Conservation (phyloP, 2,329 filamentous ascomycete genomes). For the Fusarium staphyleae region DNA sequence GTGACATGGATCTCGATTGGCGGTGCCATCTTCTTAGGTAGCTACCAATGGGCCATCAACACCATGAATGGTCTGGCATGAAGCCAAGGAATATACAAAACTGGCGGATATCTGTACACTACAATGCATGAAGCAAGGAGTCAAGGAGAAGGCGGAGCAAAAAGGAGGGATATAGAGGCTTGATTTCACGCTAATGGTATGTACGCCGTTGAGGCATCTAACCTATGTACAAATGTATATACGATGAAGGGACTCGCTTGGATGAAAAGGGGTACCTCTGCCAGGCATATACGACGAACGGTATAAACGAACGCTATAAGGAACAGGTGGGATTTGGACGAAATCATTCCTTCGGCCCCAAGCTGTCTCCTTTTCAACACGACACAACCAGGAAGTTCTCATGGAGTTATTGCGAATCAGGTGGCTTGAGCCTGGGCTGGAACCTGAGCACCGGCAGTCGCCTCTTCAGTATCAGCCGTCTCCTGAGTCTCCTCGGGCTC, state of each 20-base stretch:
- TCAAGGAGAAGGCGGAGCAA: constrained; percentile 15
- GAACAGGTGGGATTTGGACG: neutral
- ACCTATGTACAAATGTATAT: constrained; percentile 39
- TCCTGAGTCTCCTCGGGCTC: constrained; percentile 36
- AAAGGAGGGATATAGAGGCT: constrained; percentile 17
- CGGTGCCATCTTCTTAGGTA: constrained; percentile 92
- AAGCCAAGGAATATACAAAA: constrained; percentile 11
- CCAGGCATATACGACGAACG: constrained; percentile 19
- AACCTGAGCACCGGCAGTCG: constrained; percentile 20
- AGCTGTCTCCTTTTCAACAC: constrained; percentile 4
- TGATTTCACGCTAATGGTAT: constrained; percentile 38
- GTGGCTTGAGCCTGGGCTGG: constrained; percentile 16
- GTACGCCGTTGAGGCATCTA: constrained; percentile 31
- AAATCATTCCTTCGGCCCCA: neutral
- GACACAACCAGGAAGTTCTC: neutral
- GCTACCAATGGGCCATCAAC: constrained; percentile 90
- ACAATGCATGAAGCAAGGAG: constrained; percentile 21
- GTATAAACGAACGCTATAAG: constrained; percentile 7
- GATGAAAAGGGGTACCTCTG: constrained; percentile 14
- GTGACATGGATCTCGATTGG: constrained; percentile 95
- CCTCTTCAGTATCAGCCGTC: constrained; percentile 21
- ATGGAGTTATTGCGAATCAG: constrained; percentile 4
- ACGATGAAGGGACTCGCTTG: constrained; percentile 29
- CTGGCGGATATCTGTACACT: constrained; percentile 27
- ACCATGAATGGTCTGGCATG: constrained; percentile 54